Base-by-base conservation (phyloP, 129 eudicot genomes). In the Oenanthe sinensis region DNA sequence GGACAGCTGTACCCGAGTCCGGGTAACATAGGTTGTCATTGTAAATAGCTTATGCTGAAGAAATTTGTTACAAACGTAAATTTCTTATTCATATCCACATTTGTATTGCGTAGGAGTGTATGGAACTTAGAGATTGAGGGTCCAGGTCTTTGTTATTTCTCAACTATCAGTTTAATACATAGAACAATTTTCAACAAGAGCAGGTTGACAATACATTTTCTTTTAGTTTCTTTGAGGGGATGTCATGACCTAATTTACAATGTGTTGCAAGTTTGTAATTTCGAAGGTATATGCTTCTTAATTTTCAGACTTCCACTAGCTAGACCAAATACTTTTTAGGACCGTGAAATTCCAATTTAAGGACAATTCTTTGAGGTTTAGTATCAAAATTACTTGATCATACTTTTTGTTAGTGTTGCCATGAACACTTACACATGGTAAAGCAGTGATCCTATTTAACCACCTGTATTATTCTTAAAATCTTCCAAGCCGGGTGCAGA, bases 71-170 rank as follows among this genome's bases (percentile, higher is more conserved):
- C 79, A 83, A 85, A 76, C 79, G 77, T 70, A 83, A 77, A 30
- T 79, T 79, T 75, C 72, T 81, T 79, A 74, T 76, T 5, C 71
- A 19, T 71, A 20, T 19, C 78, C 78, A 81, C 80, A 60, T 81
- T 75, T 47, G 77, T 78, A 80, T 76, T 12, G 75, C 67, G 81
- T 52, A 81, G 82, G 90, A 85, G 81, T 74, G 77, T 80, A 79
- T 79, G 49, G 83, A 83, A 65, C 40, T 63, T 80, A 70, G 76
- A 82, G 79, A 85, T 62, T n/a, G 75, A 78, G 45, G 71, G 67
- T 50, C 43, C 30, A n/a, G 77, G 83, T 72, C 33, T 74, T 78
- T 75, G 73, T 78, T 75, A 74, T 72, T 84, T n/a, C 58, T 74
- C 71, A 70, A 84, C 73, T 82, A 75, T 58, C 58, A 19, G 63